Evolutionary conservation across 2,329 filamentous ascomycete species (phyloP).

Genomic region (Neopestalotiopsis sp.): DNA sequence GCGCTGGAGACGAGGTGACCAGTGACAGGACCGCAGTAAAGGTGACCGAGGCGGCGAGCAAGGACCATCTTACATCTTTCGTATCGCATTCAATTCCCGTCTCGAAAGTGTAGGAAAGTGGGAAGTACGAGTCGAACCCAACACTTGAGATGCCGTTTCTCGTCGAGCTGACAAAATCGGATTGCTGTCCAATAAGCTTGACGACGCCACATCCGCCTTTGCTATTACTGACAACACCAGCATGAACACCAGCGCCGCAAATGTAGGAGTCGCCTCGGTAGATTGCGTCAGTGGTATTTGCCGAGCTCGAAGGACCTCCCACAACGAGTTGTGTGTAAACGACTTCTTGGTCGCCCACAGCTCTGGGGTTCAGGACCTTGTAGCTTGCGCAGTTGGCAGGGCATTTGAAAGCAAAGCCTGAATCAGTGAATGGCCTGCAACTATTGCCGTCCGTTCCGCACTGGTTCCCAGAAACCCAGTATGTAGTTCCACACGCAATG

Average conservation of each 20-base stretch:
- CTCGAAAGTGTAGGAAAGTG: conserved; percentile 82
- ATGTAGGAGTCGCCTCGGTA: conserved; percentile 93
- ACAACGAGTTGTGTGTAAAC: conserved; percentile 70
- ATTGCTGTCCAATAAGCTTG: conserved; percentile 71
- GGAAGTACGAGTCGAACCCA: conserved; percentile 87
- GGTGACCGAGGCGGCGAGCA: conserved; percentile 80
- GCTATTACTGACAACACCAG: conserved; percentile 74
- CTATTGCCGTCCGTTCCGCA: conserved; percentile 78
- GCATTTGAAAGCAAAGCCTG: conserved; percentile 75
- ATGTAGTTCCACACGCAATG: conserved; percentile 71
- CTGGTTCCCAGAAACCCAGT: conserved; percentile 73
- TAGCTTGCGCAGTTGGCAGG: conserved; percentile 73
- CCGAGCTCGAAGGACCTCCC: conserved; percentile 62
- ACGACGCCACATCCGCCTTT: conserved; percentile 85
- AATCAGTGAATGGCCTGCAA: conserved; percentile 77
- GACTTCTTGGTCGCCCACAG: conserved; percentile 73
- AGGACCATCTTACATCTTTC: conserved; percentile 80
- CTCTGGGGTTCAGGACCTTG: conserved; percentile 72
- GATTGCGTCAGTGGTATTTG: conserved; percentile 51
- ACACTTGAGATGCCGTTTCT: conserved; percentile 79
- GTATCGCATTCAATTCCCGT: conserved; percentile 69
- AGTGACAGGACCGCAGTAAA: conserved; percentile 82
- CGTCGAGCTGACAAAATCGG: conserved; percentile 66
- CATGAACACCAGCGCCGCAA: conserved; percentile 83
- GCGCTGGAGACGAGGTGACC: conserved; percentile 76